Base-by-base conservation (phyloP, 768 basidiomycete species). In the Cystobasidium tubakii region DNA sequence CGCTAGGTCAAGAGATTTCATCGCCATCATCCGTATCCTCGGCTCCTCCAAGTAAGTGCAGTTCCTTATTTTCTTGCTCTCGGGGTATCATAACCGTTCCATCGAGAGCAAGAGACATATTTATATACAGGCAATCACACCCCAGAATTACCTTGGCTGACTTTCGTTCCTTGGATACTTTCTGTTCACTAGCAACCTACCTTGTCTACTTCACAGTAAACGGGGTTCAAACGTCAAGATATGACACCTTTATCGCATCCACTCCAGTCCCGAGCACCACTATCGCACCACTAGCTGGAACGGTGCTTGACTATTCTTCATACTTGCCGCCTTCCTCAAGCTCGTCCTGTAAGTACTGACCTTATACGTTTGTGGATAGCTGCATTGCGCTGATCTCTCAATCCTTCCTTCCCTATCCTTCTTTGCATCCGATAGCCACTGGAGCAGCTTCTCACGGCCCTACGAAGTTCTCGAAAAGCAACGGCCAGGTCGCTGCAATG, bases 201-300 rank as follows among this genome's bases (percentile, higher is more conserved):
- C 66, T 46, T 19, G 66, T 67, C 4, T 67, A 67, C 27, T 53
- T 10, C 27, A 67, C 66, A 21, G 50, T 54, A 15, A 36, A 54
- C 44, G 66, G 66, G 27, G 66, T 54, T 12, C 66, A 67, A 36
- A 67, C 66, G 7, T 67, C 44, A 17, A 31, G 66, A 43, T 67
- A 23, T 54, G 42, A 42, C 4, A 67, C 66, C 31, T 67, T 67
- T 29, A n/a, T 33, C 10, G 66, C 66, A 4, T 46, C 42, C 29
- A 46, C 29, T 15, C 42, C 66, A 15, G 25, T 43, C 4, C 42
- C 66, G 7, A 21, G 44, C 10, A 46, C 66, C 10, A 42, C 66
- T 9, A 46, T 50, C 17, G 43, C 66, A 36, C 66, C 66, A 12
- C 9, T 27, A 3, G n/a, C 66, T 7, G 69, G 69, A 7, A 42